Evolutionary conservation across 2,329 filamentous ascomycete genomes (phyloP).

Genomic region (Aureobasidium leucospermi): DNA sequence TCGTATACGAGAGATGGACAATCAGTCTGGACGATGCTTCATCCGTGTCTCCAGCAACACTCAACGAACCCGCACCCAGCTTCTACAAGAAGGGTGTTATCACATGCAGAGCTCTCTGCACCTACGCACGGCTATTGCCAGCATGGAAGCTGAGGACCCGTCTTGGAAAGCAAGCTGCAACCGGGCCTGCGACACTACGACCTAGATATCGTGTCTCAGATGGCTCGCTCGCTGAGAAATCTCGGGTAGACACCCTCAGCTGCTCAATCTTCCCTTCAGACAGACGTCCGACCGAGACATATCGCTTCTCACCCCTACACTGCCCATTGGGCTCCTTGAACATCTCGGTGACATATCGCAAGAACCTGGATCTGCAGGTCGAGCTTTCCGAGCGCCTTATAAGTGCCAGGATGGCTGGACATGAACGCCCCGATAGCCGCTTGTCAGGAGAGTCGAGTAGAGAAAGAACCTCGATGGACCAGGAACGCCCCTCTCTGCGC

Average conservation of each 20-base stretch:
- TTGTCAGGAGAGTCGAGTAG: constrained; percentile 2
- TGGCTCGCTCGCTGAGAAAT: constrained; percentile 37
- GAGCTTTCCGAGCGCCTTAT: constrained; percentile 79
- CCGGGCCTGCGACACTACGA: constrained; percentile 53
- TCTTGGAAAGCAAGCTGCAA: constrained; percentile 59
- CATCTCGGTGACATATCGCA: constrained; percentile 75
- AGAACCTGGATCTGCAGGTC: constrained; percentile 82
- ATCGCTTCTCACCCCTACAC: constrained; percentile 75
- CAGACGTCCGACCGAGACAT: constrained; percentile 53
- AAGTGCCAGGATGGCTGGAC: constrained; percentile 5
- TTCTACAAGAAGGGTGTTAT: constrained; percentile 97
- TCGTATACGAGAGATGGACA: constrained; percentile 86
- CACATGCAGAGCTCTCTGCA: constrained; percentile 82
- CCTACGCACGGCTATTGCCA: constrained; percentile 73
- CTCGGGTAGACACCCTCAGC: constrained; percentile 60
- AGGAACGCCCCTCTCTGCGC: constrained; percentile 1
- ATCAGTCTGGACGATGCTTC: constrained; percentile 66
- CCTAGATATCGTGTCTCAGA: constrained; percentile 74
- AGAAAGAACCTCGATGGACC: constrained; percentile 9
- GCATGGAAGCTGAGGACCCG: constrained; percentile 78
- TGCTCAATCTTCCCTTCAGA: constrained; percentile 60
- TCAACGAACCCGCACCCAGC: constrained; percentile 62
- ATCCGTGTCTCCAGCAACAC: constrained; percentile 47
- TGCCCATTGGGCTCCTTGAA: constrained; percentile 79
- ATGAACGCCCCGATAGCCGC: constrained; percentile 2